Percentiles rank a stretch among this genome's conserved stretches.
Conservation (phyloP, 345 rosid genomes). For the Gossypium stocksii region DNA sequence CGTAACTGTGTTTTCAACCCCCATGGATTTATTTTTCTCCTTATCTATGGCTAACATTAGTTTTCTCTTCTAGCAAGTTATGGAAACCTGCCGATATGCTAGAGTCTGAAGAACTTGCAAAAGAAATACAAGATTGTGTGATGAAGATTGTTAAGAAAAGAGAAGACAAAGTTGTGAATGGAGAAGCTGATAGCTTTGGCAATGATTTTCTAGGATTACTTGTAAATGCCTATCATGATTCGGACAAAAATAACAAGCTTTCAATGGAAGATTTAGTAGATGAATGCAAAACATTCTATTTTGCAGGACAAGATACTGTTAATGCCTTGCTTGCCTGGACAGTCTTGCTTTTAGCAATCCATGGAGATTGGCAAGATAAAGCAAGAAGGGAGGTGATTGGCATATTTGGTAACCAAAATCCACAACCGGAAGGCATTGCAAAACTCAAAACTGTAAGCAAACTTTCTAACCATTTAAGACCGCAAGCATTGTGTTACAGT, state of each 20-base stretch:
- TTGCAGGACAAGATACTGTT: constrained; percentile 37
- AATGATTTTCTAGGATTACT: constrained; percentile 32
- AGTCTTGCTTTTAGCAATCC: constrained; percentile 35
- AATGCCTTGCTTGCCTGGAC: constrained; percentile 37
- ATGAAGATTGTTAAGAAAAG: constrained; percentile 24
- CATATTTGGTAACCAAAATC: constrained; percentile 28
- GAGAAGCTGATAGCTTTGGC: constrained; percentile 14
- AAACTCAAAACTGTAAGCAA: constrained; percentile 34
- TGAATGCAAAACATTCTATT: constrained; percentile 40
- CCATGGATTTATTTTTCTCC: no score
- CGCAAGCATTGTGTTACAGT: neutral
- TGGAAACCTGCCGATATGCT: constrained; percentile 10
- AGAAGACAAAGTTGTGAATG: constrained; percentile 14
- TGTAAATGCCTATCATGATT: constrained; percentile 20
- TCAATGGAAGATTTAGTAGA: constrained; percentile 31
- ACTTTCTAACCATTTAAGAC: neutral
- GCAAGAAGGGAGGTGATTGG: constrained; percentile 33
- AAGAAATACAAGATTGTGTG: constrained; percentile 12
- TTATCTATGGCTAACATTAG: neutral
- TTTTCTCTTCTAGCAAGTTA: constrained; percentile 16
- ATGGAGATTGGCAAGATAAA: constrained; percentile 40
- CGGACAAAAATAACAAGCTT: constrained; percentile 22
- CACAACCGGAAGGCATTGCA: constrained; percentile 23
- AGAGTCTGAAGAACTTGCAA: constrained; percentile 12
- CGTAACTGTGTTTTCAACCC: no score